Evolutionary conservation across 1,284 basidiomycete genomes (phyloP).

Genomic region (Ganoderma leucocontextum): DNA sequence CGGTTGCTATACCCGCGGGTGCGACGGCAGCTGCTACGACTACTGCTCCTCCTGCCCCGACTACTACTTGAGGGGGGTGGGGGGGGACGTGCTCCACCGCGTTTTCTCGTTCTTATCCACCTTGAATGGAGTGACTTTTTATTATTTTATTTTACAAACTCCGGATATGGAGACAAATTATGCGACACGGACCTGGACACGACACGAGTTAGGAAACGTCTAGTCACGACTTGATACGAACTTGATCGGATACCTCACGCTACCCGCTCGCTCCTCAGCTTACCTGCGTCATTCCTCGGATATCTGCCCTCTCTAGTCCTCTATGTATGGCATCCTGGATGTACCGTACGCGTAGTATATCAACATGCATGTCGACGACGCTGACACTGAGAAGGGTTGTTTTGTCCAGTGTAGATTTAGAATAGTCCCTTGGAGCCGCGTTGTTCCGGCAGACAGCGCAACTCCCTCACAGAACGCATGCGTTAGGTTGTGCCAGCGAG

Average conservation of each 20-base stretch:
- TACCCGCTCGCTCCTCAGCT: background rate
- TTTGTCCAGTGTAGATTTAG: background rate
- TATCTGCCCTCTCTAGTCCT: too few species aligned
- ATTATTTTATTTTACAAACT: too few species aligned
- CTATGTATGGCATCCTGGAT: background rate
- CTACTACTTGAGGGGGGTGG: conserved; percentile 10
- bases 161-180: background rate
- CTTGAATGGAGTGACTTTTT: background rate
- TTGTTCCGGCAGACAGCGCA: too few species aligned
- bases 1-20: conserved; percentile 6
- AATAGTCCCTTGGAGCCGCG: background rate
- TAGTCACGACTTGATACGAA: background rate
- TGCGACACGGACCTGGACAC: background rate
- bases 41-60: conserved; percentile 19
- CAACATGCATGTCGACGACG: background rate
- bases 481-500: too few species aligned
- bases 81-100: background rate
- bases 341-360: too few species aligned
- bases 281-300: background rate
- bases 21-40: conserved; percentile 16
- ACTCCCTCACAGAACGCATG: too few species aligned
- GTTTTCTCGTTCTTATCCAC: background rate
- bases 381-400: background rate
- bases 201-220: background rate
- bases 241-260: too few species aligned